phyloP scores from a whole-genome alignment of 768 basidiomycete genomes.

The Clitopilus hobsonii region DNA sequence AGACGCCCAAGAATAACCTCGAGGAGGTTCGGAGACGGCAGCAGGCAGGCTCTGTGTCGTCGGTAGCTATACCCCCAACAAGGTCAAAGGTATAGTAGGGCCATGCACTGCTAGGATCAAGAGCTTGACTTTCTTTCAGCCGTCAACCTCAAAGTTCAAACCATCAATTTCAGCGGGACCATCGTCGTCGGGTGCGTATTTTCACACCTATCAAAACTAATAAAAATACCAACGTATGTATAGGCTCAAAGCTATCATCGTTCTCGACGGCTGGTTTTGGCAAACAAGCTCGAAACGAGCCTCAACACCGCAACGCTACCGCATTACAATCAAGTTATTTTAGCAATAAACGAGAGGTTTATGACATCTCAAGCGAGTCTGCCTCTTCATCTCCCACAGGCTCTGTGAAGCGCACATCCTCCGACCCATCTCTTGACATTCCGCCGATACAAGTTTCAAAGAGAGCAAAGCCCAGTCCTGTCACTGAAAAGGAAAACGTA shows the following conservation, averaged over 20 bases:
- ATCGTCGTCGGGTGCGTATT: background rate
- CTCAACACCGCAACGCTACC: background rate
- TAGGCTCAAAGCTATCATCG: slow-evolving; percentile 25
- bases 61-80: slow-evolving; percentile 5
- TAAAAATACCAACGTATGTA: too few relatives aligned
- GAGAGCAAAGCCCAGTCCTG: slow-evolving; percentile 22
- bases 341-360: slow-evolving; percentile 18
- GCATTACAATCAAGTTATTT: slow-evolving; percentile 7
- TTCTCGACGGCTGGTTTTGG: slow-evolving; percentile 44
- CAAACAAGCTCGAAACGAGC: slow-evolving; percentile 19
- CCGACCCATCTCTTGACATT: slow-evolving; percentile 26
- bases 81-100: slow-evolving; percentile 14
- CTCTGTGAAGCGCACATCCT: slow-evolving; percentile 34
- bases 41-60: slow-evolving; percentile 6
- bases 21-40: slow-evolving; percentile 30
- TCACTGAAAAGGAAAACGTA: slow-evolving; percentile 32
- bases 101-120: background rate
- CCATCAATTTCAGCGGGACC: slow-evolving; percentile 13
- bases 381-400: slow-evolving; percentile 24
- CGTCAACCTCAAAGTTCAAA: slow-evolving; percentile 10
- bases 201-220: too few relatives aligned
- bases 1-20: slow-evolving; percentile 31
- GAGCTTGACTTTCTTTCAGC: background rate
- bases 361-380: slow-evolving; percentile 35
- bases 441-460: slow-evolving; percentile 26